Conservation (phyloP, 163 green algal genomes). For the Prototheca wickerhamii region DNA sequence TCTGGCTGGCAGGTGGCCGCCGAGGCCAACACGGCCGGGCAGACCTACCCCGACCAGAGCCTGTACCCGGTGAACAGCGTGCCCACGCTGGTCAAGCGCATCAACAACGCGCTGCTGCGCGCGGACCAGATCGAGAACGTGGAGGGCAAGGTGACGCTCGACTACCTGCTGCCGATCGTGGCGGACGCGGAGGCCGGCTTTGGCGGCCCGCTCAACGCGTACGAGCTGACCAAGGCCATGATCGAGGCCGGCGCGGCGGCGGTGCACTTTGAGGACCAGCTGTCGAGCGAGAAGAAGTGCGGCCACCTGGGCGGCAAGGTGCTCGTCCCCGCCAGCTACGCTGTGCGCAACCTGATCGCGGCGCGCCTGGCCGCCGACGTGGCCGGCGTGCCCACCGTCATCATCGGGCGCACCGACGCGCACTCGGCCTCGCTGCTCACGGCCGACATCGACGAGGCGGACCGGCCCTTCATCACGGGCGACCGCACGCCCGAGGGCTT, state of each 20-base stretch:
- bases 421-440: slow-evolving; percentile 75
- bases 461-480: slow-evolving; percentile 66
- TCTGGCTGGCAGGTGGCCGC: slow-evolving; percentile 68
- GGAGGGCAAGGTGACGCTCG: slow-evolving; percentile 34
- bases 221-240: slow-evolving; percentile 77
- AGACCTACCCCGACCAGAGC: slow-evolving; percentile 70
- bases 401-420: slow-evolving; percentile 75
- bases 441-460: slow-evolving; percentile 65
- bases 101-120: slow-evolving; percentile 65
- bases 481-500: slow-evolving; percentile 79
- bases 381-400: slow-evolving; percentile 60
- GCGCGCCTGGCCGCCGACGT: slow-evolving; percentile 78
- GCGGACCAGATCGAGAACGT: slow-evolving; percentile 65
- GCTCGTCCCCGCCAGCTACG: slow-evolving; percentile 60
- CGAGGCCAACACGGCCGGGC: slow-evolving; percentile 37
- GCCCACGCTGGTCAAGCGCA: slow-evolving; percentile 56
- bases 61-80: slow-evolving; percentile 74
- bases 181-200: slow-evolving; percentile 86
- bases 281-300: slow-evolving; percentile 87
- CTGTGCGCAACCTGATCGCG: slow-evolving; percentile 66
- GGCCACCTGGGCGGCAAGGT: slow-evolving; percentile 87
- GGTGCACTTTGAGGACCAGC: slow-evolving; percentile 84
- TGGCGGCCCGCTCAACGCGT: slow-evolving; percentile 76
- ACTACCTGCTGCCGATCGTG: slow-evolving; percentile 71
- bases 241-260: slow-evolving; percentile 71